Evolutionary conservation across 179 eudicot species (phyloP), one percentile per base, ranked within the genome.

Genomic region (Camellia oleifera): DNA sequence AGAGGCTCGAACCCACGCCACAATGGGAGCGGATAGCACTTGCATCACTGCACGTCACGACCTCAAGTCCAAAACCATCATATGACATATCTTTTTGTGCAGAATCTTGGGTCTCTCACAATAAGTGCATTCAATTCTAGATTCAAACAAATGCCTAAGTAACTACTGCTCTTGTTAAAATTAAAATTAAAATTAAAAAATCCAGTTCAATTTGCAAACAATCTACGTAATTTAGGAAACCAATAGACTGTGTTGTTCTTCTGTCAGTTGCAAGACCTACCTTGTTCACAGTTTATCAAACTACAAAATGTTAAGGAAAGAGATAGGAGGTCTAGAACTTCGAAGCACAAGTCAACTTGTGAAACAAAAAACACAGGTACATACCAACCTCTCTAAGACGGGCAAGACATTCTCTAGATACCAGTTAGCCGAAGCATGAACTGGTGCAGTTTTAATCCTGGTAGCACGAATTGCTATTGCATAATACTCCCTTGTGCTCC

Each of bases 401-500:
- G 99, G 99, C 86, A 81, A 88, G 11, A 92, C 99, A 74, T 96
- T 92, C 53, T 91, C 96, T 20, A 86, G 83, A 62, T 94, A 96
- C 99, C 99, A 96, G 82, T 94, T 87, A 62, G 90, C 97, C 14
- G 99, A 96, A 82, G 98, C 98, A 87, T 96, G 99, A 70, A 96
- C 93, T 53, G 99, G 98, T 69, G 99, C 98, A 57, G 89, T 94
- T 86, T 96, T 96, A 40, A 96, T 85, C 84, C 99, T 89, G 78
- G 96, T 96, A 80, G 92, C 93, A 74, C 98, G 94, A 82, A 94
- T 94, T 60, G 97, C 98, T 77, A 89, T 87, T 56, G 93, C 89
- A 83, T 96, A 96, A 80, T 94, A 96, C 83, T 88, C 98, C 76
- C 98, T 87, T 11, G 98, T 94, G 85, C 99, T 94, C 99, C 99